Percentiles rank a stretch among this genome's conserved stretches.
phyloP scores from a whole-genome alignment of 208 protist genomes.

The Entamoeba invadens region DNA sequence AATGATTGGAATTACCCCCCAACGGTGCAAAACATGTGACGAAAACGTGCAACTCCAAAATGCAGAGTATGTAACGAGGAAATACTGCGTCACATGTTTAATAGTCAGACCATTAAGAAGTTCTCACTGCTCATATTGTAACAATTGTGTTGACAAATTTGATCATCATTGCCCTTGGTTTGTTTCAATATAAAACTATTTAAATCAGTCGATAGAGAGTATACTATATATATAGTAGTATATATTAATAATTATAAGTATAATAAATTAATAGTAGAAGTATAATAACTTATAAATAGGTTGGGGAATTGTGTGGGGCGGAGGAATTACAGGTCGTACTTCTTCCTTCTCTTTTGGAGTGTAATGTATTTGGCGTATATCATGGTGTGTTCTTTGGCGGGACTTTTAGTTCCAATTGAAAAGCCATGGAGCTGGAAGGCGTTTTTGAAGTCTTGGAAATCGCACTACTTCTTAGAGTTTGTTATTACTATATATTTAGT shows the following conservation, averaged over 20 bases:
- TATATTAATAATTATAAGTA: too few species aligned
- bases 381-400: neutral
- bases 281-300: too few species aligned
- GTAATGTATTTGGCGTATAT: constrained; percentile 1
- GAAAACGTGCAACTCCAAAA: neutral
- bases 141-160: constrained; percentile 31
- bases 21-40: neutral
- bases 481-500: too few species aligned
- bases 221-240: too few species aligned
- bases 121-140: constrained; percentile 28
- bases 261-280: too few species aligned
- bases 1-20: neutral
- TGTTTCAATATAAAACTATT: too few species aligned
- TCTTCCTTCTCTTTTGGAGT: constrained; percentile 1
- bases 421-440: neutral
- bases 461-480: neutral
- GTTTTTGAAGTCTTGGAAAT: neutral
- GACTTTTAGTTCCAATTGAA: neutral
- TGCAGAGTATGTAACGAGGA: neutral
- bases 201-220: too few species aligned
- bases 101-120: constrained; percentile 23
- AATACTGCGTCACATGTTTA: constrained; percentile 33
- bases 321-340: constrained; percentile 32
- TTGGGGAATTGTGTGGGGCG: constrained; percentile 33
- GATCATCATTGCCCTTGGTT: constrained; percentile 41